phyloP scores from a whole-genome alignment of 2,329 filamentous ascomycete species.

The Arthroderma sp. region DNA sequence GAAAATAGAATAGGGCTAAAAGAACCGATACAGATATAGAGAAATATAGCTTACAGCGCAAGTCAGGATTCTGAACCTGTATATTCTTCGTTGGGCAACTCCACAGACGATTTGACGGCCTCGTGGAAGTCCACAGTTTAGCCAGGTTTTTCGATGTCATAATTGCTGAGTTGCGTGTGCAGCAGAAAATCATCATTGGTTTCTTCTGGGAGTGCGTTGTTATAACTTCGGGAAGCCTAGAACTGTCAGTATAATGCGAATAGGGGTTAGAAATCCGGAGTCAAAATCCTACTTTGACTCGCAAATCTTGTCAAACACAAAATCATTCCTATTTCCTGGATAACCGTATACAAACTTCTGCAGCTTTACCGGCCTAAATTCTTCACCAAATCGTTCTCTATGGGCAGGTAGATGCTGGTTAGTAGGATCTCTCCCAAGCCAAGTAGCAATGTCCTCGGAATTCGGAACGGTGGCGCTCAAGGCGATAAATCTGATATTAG shows the following conservation, averaged over 20 bases:
- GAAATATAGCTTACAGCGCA: constrained; percentile 38
- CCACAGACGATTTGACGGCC: constrained; percentile 48
- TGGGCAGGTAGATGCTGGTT: constrained; percentile 51
- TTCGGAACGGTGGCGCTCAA: constrained; percentile 77
- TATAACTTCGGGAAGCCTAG: constrained; percentile 53
- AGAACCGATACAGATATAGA: constrained; percentile 18
- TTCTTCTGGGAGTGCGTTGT: constrained; percentile 54
- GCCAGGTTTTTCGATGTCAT: constrained; percentile 55
- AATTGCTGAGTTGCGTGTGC: constrained; percentile 58
- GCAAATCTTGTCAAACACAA: constrained; percentile 59
- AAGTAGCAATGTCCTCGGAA: constrained; percentile 62
- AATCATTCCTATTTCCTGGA: constrained; percentile 53
- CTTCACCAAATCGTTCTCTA: constrained; percentile 60
- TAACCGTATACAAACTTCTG: constrained; percentile 67
- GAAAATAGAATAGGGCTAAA: not conserved
- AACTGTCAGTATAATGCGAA: not conserved
- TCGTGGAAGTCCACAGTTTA: constrained; percentile 48
- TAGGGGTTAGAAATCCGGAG: too few species aligned
- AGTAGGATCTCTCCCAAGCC: constrained; percentile 56
- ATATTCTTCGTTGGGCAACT: constrained; percentile 40
- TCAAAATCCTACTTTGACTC: constrained; percentile 39
- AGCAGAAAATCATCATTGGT: constrained; percentile 73
- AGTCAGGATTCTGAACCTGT: constrained; percentile 43
- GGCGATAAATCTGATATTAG: constrained; percentile 64
- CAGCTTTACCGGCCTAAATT: constrained; percentile 64